Conservation (phyloP, 257 asterid species). For the Primulina huaijiensis region DNA sequence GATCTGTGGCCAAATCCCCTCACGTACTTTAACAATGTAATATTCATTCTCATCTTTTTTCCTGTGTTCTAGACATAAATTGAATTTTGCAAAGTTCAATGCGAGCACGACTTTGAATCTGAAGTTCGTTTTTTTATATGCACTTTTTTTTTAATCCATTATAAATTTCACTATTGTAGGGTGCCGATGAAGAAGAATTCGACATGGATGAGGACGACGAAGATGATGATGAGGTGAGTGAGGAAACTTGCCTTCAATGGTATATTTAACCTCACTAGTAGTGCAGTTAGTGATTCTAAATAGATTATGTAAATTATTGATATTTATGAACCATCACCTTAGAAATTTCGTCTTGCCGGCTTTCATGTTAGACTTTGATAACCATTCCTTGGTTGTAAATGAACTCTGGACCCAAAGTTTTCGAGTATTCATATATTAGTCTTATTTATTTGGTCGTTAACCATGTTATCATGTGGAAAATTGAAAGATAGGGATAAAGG, state of each 20-base stretch:
- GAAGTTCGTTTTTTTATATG: not conserved
- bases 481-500: not conserved
- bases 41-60: not conserved
- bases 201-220: slow-evolving; percentile 32
- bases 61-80: not conserved
- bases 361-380: not conserved
- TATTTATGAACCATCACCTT: not conserved
- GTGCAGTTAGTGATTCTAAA: slow-evolving; percentile 13
- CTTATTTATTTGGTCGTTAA: too few relatives aligned
- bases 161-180: slow-evolving; percentile 22
- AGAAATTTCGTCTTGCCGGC: not conserved
- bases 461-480: not conserved
- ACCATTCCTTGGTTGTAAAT: not conserved
- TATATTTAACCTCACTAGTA: not conserved
- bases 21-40: slow-evolving; percentile 48
- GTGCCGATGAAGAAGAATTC: slow-evolving; percentile 44
- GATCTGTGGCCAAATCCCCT: slow-evolving; percentile 69
- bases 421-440: not conserved
- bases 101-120: not conserved
- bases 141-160: not conserved
- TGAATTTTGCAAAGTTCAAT: not conserved
- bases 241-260: not conserved
- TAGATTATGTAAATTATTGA: not conserved
- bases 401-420: not conserved
- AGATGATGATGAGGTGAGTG: slow-evolving; percentile 41